phyloP scores from a whole-genome alignment of 805 yeast genomes.

The Candida succiphila region DNA sequence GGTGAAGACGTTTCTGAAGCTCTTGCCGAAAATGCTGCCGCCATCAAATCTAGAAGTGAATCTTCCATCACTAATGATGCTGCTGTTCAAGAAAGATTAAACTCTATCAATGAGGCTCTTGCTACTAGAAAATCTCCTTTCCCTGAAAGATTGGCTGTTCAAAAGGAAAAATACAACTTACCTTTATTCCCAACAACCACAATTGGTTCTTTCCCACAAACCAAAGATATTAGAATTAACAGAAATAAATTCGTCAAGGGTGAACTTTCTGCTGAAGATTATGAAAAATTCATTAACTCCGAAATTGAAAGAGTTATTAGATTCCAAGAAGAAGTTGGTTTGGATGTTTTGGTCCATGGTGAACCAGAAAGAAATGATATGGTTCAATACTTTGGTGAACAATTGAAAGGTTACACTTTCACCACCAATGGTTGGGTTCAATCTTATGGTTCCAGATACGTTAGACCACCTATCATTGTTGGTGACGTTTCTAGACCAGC shows the following conservation, averaged over 20 bases:
- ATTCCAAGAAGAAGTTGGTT: constrained; percentile 99
- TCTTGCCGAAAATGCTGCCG: constrained; percentile 78
- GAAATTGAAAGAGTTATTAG: constrained; percentile 93
- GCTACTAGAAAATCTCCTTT: constrained; percentile 83
- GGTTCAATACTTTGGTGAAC: constrained; percentile 99
- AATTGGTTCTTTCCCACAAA: constrained; percentile 99
- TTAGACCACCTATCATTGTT: constrained; percentile 98
- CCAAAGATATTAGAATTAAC: constrained; percentile 97
- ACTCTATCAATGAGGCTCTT: constrained; percentile 63
- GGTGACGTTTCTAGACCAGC: constrained; percentile 99
- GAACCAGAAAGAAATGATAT: constrained; percentile 99
- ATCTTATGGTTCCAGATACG: constrained; percentile 99
- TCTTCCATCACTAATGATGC: constrained; percentile 88
- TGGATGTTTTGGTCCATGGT: constrained; percentile 98
- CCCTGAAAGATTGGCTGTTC: constrained; percentile 79
- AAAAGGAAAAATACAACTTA: constrained; percentile 79
- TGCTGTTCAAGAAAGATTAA: constrained; percentile 80
- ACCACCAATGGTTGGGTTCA: constrained; percentile 99
- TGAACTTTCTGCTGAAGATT: constrained; percentile 86
- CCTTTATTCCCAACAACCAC: constrained; percentile 99
- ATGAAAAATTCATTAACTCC: constrained; percentile 92
- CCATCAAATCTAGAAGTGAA: constrained; percentile 75
- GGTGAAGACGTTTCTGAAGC: constrained; percentile 72
- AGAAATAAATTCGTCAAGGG: constrained; percentile 99
- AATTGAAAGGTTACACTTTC: constrained; percentile 96